Evolutionary conservation across 495 filamentous ascomycete species (phyloP), one percentile per base, ranked within the genome.

Genomic region (Lasiosphaeriaceae sp.): DNA sequence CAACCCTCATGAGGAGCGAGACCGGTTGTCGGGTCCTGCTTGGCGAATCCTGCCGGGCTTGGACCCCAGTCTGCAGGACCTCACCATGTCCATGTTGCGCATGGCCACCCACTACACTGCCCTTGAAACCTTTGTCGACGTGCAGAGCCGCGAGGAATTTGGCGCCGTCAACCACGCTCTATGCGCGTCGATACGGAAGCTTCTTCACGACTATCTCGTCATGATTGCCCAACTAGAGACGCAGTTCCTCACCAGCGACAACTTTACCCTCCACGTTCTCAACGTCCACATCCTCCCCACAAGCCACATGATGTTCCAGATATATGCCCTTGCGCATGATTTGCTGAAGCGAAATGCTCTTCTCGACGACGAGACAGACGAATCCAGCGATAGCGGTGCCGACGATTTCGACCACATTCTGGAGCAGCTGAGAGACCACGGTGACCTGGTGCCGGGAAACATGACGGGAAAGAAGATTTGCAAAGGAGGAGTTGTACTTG

Each of bases 91-190:
- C 0, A 92, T 97, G 86, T 73, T 98, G 56, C 95, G 91, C 70
- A 96, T 97, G 87, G 94, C 95, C 12, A 93, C 90, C 4, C 88
- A 97, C 69, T 95, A 96, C 68, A 85, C 82, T 39, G 92, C 94
- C 0, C 76, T 98, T 53, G 90, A 97, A 62, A 86, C 90, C 9
- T 97, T 96, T 70, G 86, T 97, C 35, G 93, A 98, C 63, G 87
- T 96, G 0, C 90, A 96, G 67, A 93, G 90, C 62, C 81, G 91
- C 23, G 91, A 94, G 41, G 92, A 97, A 65, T 97, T 89, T 71
- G 94, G 94, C 2, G 86, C 89, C n/a, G 91, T 98, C 58, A 97
- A 93, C 68, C 94, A 98, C 73, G 92, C 94, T 2, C 75, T 98
- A 22, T 97, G 95, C 69, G 92, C 94, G 6, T 86, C 92, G 1